Percentiles rank a stretch among this genome's conserved stretches.
Evolutionary conservation across 2,329 filamentous ascomycete species (phyloP).

Genomic region (Monosporascus sp.): DNA sequence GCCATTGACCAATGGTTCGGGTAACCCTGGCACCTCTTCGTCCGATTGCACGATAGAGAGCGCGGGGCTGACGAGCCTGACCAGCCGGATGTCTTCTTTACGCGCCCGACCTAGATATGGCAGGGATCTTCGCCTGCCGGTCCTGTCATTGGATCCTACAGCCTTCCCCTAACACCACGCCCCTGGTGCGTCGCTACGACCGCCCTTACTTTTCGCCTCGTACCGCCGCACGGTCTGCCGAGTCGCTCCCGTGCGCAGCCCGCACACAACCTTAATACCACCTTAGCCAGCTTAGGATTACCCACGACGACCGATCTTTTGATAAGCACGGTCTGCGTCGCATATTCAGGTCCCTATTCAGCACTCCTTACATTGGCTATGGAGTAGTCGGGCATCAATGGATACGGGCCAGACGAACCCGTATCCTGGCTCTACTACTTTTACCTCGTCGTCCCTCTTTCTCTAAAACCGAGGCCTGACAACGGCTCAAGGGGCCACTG

Average conservation of each 20-base stretch:
- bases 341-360: not conserved
- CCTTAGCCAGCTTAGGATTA: not conserved
- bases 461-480: not conserved
- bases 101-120: conserved; percentile 40
- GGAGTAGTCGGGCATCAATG: not conserved
- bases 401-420: not conserved
- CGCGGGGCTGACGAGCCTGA: conserved; percentile 35
- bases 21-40: conserved; percentile 29
- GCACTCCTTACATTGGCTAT: not conserved
- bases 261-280: conserved; percentile 1
- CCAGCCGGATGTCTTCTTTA: conserved; percentile 48
- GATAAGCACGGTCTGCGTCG: conserved; percentile 1
- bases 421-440: not conserved
- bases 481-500: not conserved
- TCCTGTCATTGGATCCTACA: conserved; percentile 17
- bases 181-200: conserved; percentile 21
- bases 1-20: conserved; percentile 36
- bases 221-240: conserved; percentile 14
- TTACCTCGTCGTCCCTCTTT: not conserved
- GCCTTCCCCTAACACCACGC: conserved; percentile 5
- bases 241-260: conserved; percentile 8
- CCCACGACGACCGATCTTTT: conserved; percentile 8
- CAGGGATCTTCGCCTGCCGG: conserved; percentile 32
- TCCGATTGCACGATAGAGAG: conserved; percentile 43
- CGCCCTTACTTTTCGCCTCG: conserved; percentile 18